Evolutionary conservation across 2,329 filamentous ascomycete species (phyloP).

Genomic region (Pseudopithomyces chartarum): DNA sequence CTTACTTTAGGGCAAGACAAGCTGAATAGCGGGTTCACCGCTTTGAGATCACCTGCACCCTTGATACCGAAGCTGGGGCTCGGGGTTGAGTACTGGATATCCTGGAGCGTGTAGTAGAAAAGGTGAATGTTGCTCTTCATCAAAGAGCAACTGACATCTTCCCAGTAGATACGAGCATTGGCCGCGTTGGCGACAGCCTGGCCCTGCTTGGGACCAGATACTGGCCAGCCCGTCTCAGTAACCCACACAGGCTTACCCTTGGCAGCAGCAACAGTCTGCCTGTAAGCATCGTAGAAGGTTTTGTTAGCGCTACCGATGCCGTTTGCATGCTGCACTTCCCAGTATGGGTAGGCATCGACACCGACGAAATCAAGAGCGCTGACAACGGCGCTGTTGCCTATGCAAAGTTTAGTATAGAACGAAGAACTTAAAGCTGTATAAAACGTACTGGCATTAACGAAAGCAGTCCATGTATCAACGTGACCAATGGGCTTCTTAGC

Average conservation of each 20-base stretch:
- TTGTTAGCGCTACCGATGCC: constrained; percentile 65
- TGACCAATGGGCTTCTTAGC: constrained; percentile 70
- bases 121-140: constrained; percentile 62
- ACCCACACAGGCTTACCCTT: constrained; percentile 78
- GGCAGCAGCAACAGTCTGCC: constrained; percentile 62
- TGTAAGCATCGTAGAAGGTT: constrained; percentile 72
- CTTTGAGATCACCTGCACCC: constrained; percentile 47
- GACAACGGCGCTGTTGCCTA: constrained; percentile 68
- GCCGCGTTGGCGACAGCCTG: constrained; percentile 64
- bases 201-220: constrained; percentile 68
- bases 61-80: constrained; percentile 75
- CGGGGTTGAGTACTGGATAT: constrained; percentile 62
- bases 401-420: not conserved
- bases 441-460: constrained; percentile 63
- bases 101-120: constrained; percentile 78
- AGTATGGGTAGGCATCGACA: constrained; percentile 85
- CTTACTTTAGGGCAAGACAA: constrained; percentile 45
- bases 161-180: constrained; percentile 82
- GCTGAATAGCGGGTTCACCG: constrained; percentile 40
- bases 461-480: constrained; percentile 82
- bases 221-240: constrained; percentile 88
- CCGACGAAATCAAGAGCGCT: constrained; percentile 77
- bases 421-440: not conserved
- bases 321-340: constrained; percentile 64
- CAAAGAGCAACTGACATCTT: constrained; percentile 73